Evolutionary conservation across 345 rosid genomes (phyloP), one percentile per base, ranked within the genome.

Genomic region (Brassica napus): DNA sequence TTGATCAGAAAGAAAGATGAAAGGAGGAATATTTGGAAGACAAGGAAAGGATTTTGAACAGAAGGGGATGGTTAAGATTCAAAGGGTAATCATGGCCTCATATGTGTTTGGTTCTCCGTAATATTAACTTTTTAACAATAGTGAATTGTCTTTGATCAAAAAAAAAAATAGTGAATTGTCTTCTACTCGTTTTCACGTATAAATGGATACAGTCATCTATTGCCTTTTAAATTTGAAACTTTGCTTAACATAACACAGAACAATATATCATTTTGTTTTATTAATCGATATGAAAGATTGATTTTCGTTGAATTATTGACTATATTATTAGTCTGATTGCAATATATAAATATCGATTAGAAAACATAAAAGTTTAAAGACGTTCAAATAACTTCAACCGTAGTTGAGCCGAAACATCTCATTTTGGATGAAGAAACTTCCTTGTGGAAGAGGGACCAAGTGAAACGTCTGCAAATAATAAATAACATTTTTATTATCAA

Each of bases 371-470:
- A 18, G 21, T 18, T 18, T 18, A 18, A 18, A 18, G 21, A 18
- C 21, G 21, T 18, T 18, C 21, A 18, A 18, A 18, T 28, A 73
- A 47, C 61, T 52, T 88, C 82, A 88, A 39, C 54, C 90, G 49
- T 94, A 92, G 73, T 90, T 91, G 65, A 92, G 94, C 39, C 93
- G 92, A 59, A 94, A 94, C 54, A 94, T 90, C 86, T 94, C 98
- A 77, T 94, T 91, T 77, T 88, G 94, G 79, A 90, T 86, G 72
- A 84, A 88, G 84, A 87, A 88, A 71, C 82, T 85, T 74, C 98
- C 96, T 68, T 82, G 82, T 6, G 15, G 68, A 8, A 75, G 60
- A 0, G 97, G 90, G 57, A 87, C 76, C 82, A 94, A 81, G 79
- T 94, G 94, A 82, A 91, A 92, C 88, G 89, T 87, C 97, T 94